phyloP scores from a whole-genome alignment of 345 rosid species.

The Ceriops tagal region DNA sequence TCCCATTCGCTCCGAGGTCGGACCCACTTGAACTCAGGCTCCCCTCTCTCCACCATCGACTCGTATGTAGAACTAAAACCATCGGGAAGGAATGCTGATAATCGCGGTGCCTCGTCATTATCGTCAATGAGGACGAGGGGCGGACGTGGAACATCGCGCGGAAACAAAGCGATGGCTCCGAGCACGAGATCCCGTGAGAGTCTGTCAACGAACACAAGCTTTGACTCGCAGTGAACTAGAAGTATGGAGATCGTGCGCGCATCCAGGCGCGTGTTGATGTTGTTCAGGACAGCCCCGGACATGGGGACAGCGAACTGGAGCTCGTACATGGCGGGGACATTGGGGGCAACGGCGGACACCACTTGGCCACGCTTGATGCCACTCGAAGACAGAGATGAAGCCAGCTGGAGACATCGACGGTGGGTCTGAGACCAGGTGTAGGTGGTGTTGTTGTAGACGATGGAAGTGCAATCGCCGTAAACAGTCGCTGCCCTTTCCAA shows the following conservation, averaged over 20 bases:
- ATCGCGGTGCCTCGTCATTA: conserved; percentile 22
- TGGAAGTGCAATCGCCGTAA: conserved; percentile 68
- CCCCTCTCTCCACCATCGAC: conserved; percentile 15
- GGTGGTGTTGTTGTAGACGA: conserved; percentile 47
- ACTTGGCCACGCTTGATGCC: conserved; percentile 53
- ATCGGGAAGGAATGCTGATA: neutral
- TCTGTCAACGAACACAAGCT: conserved; percentile 62
- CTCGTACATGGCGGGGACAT: conserved; percentile 81
- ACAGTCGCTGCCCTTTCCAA: conserved; percentile 64
- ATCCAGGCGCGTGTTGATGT: conserved; percentile 84
- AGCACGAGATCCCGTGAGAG: conserved; percentile 38
- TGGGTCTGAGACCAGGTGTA: conserved; percentile 74
- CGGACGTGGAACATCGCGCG: conserved; percentile 34
- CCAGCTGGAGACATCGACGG: conserved; percentile 66
- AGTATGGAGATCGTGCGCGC: conserved; percentile 61
- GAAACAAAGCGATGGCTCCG: conserved; percentile 47
- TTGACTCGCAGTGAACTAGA: conserved; percentile 63
- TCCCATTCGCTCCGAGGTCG: conserved; percentile 25
- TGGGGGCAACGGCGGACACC: conserved; percentile 70
- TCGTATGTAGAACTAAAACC: conserved; percentile 24
- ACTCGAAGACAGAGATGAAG: conserved; percentile 56
- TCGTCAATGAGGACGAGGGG: conserved; percentile 48
- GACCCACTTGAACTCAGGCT: conserved; percentile 23
- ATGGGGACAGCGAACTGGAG: conserved; percentile 82
- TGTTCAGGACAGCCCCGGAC: conserved; percentile 74